Evolutionary conservation across 2,329 filamentous ascomycete species (phyloP).

Genomic region (Aspergillus sojae): DNA sequence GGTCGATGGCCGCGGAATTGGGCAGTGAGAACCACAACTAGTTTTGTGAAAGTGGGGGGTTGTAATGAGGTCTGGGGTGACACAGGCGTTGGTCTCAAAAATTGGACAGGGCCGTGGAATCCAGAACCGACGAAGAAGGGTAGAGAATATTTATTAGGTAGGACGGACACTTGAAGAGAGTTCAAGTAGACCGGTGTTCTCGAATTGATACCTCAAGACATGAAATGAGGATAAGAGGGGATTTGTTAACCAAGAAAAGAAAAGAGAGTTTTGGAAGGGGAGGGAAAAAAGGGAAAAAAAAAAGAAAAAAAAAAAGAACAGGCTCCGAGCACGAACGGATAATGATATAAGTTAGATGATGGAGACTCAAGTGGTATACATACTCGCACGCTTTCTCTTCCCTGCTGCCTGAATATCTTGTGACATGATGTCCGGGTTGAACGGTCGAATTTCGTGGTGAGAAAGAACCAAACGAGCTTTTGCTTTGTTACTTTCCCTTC

Average conservation of each 20-base stretch:
- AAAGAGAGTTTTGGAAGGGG: too few relatives aligned
- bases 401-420: constrained; percentile 35
- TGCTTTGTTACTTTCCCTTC: neutral
- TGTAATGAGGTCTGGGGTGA: neutral
- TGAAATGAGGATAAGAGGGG: neutral
- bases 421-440: constrained; percentile 32
- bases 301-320: neutral
- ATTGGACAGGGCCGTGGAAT: neutral
- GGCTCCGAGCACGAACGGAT: neutral
- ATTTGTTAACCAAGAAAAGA: constrained; percentile 1
- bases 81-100: constrained; percentile 1
- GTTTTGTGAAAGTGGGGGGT: neutral
- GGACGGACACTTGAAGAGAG: neutral
- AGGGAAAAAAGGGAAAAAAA: neutral
- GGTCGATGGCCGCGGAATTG: constrained; percentile 4
- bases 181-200: neutral
- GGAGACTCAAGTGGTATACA: constrained; percentile 21
- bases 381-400: constrained; percentile 45
- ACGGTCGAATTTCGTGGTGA: neutral
- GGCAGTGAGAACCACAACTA: neutral
- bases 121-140: neutral
- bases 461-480: neutral
- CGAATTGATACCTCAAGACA: neutral
- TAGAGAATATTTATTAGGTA: neutral
- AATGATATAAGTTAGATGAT: neutral